Evolutionary conservation across 2,329 filamentous ascomycete genomes (phyloP).

Genomic region (Neurospora sp.): DNA sequence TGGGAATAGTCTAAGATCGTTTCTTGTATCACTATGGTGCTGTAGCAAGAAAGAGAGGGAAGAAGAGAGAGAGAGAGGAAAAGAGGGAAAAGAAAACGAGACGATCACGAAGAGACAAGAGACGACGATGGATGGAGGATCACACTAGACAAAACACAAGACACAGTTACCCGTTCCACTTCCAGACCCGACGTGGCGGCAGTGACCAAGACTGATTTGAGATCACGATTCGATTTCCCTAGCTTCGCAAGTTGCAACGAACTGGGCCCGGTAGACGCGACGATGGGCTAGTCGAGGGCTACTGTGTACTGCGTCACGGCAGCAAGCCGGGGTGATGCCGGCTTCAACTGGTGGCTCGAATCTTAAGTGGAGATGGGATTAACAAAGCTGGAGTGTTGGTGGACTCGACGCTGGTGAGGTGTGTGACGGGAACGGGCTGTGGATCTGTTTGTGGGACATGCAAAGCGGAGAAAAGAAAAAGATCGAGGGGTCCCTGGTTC

Average conservation of each 20-base stretch:
- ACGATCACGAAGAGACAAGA: neutral
- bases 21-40: neutral
- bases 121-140: neutral
- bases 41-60: neutral
- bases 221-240: neutral
- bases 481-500: neutral
- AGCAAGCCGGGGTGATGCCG: neutral
- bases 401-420: neutral
- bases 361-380: neutral
- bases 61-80: neutral
- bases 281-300: neutral
- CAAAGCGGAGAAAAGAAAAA: neutral
- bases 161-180: neutral
- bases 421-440: neutral
- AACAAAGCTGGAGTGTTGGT: neutral
- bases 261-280: neutral
- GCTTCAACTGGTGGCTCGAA: neutral
- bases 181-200: neutral
- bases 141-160: neutral
- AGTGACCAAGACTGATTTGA: neutral
- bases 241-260: neutral
- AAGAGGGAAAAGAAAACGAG: neutral
- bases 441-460: neutral
- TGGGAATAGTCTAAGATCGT: neutral
- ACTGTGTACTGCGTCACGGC: neutral